Evolutionary conservation across 2,329 filamentous ascomycete species (phyloP).

Genomic region (Colletotrichum graminicola): DNA sequence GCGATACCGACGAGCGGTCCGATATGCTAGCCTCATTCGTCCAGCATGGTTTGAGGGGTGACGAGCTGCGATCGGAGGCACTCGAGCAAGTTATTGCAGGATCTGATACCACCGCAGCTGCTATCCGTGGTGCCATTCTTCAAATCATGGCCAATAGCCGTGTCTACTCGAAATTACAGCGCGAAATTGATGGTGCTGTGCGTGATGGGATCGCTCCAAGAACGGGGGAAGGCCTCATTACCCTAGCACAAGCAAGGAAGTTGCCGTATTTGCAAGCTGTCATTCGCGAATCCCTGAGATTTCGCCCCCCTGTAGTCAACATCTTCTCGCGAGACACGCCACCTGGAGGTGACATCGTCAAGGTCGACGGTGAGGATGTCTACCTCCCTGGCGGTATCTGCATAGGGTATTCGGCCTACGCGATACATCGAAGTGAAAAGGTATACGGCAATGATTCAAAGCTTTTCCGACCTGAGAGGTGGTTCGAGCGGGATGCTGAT

Average conservation of each 20-base stretch:
- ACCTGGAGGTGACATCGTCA: slow-evolving; percentile 39
- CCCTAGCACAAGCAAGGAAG: slow-evolving; percentile 46
- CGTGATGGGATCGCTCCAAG: slow-evolving; percentile 42
- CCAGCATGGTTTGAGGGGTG: slow-evolving; percentile 45
- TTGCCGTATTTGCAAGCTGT: slow-evolving; percentile 54
- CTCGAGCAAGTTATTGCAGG: slow-evolving; percentile 58
- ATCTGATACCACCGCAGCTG: slow-evolving; percentile 67
- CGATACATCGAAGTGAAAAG: slow-evolving; percentile 68
- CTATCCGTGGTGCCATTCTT: slow-evolving; percentile 60
- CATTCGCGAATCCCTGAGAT: slow-evolving; percentile 54
- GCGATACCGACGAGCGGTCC: slow-evolving; percentile 41
- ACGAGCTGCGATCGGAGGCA: slow-evolving; percentile 48
- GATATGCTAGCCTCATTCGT: slow-evolving; percentile 51
- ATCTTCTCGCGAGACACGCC: slow-evolving; percentile 46
- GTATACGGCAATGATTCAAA: slow-evolving; percentile 70
- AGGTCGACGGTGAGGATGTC: slow-evolving; percentile 42
- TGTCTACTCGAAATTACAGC: slow-evolving; percentile 56
- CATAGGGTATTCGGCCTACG: slow-evolving; percentile 71
- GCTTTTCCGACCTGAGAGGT: slow-evolving; percentile 69
- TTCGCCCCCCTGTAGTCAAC: slow-evolving; percentile 45
- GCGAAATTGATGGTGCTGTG: slow-evolving; percentile 55
- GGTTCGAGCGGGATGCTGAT: slow-evolving; percentile 57
- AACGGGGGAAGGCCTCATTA: slow-evolving; percentile 43
- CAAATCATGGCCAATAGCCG: slow-evolving; percentile 61
- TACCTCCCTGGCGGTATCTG: slow-evolving; percentile 66